A percentile compares a stretch with the other conserved stretches of the same genome.
These are phyloP conservation scores for Sordariomycetes sp. DNA, from an alignment of 2,329 filamentous ascomycete genomes.

Conservation along the genomic window DNA sequence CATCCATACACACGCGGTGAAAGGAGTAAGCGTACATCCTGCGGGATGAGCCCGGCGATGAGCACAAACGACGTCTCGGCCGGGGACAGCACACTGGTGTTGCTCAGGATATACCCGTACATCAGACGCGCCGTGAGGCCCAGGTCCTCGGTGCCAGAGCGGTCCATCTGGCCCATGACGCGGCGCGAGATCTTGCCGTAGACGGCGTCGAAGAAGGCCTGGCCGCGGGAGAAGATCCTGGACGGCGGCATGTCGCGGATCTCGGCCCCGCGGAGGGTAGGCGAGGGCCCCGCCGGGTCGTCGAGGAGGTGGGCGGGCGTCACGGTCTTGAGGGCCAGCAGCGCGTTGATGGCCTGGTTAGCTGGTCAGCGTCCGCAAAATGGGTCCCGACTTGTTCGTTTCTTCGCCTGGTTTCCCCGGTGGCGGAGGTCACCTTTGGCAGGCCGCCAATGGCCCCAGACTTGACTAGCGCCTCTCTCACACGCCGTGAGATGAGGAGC, in stretches of 20 bases:
- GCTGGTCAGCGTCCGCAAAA: not conserved
- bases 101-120: conserved; percentile 38
- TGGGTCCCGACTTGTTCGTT: not conserved
- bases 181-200: conserved; percentile 38
- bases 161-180: conserved; percentile 36
- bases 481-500: conserved; percentile 29
- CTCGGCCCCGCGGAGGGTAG: conserved; percentile 26
- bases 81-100: conserved; percentile 29
- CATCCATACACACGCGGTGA: not conserved
- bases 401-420: not conserved
- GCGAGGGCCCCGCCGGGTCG: conserved; percentile 20
- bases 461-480: conserved; percentile 39
- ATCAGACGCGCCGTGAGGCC: conserved; percentile 33
- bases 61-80: conserved; percentile 40
- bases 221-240: conserved; percentile 29
- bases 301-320: conserved; percentile 31
- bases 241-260: conserved; percentile 21
- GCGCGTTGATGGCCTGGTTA: conserved; percentile 32
- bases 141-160: conserved; percentile 37
- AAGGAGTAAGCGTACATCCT: conserved; percentile 27
- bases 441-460: conserved; percentile 34
- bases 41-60: conserved; percentile 37
- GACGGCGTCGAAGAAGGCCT: conserved; percentile 32
- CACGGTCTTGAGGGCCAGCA: conserved; percentile 29
- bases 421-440: conserved; percentile 29